phyloP scores from a whole-genome alignment of 257 asterid genomes.

The Parsonsia alboflavescens region DNA sequence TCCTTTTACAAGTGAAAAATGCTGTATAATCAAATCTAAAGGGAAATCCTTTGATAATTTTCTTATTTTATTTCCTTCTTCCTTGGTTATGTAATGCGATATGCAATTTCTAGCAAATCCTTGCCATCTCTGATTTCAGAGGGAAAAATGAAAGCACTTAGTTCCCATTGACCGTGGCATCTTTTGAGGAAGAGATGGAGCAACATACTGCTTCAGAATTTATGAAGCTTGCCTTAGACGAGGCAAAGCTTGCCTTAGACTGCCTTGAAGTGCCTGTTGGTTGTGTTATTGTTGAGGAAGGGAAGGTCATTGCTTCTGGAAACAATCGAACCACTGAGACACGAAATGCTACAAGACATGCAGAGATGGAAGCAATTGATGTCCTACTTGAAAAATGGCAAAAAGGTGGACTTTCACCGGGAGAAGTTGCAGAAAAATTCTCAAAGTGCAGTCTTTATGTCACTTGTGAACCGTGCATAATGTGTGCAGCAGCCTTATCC shows the following conservation, averaged over 20 bases:
- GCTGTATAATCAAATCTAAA: too few relatives aligned
- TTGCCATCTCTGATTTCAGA: too few relatives aligned
- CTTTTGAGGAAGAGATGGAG: constrained; percentile 23
- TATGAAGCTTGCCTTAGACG: too few relatives aligned
- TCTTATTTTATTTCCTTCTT: too few relatives aligned
- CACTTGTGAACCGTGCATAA: constrained; percentile 96
- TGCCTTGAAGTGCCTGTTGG: constrained; percentile 91
- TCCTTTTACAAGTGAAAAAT: too few relatives aligned
- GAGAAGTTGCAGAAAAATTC: constrained; percentile 50
- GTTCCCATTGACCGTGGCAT: constrained; percentile 29
- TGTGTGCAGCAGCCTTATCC: constrained; percentile 90
- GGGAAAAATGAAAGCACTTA: background rate
- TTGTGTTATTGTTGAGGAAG: constrained; percentile 66
- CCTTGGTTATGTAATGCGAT: too few relatives aligned
- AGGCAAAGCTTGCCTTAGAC: constrained; percentile 61
- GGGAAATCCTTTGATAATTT: too few relatives aligned
- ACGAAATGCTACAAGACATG: constrained; percentile 87
- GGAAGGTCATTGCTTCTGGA: constrained; percentile 63
- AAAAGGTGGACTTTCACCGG: constrained; percentile 45
- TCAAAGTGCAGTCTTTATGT: constrained; percentile 71
- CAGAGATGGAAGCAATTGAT: constrained; percentile 98
- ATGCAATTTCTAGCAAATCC: too few relatives aligned
- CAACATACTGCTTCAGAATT: constrained; percentile 23
- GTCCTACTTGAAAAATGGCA: constrained; percentile 68
- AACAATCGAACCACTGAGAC: constrained; percentile 75